Conservation (phyloP, 805 yeast genomes). For the Candida ovalis region DNA sequence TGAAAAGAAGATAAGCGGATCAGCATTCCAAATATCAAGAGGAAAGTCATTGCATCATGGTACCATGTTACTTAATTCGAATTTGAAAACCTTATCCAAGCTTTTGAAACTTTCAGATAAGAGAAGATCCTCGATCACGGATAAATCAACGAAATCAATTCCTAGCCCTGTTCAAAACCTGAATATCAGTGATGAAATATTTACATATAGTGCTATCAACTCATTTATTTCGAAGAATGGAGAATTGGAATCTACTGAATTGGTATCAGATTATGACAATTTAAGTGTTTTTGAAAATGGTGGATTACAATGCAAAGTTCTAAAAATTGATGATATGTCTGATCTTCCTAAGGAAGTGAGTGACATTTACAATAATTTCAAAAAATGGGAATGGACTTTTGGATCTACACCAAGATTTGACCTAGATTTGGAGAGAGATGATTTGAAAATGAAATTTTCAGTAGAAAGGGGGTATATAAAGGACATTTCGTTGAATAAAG, state of each 20-base stretch:
- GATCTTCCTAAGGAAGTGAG: constrained; percentile 37
- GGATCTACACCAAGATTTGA: constrained; percentile 75
- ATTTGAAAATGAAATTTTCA: constrained; percentile 29
- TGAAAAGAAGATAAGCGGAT: constrained; percentile 75
- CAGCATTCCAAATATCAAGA: constrained; percentile 81
- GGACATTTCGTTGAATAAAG: constrained; percentile 9
- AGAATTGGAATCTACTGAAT: constrained; percentile 4
- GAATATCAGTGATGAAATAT: constrained; percentile 39
- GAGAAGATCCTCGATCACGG: constrained; percentile 20
- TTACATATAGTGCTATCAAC: constrained; percentile 40
- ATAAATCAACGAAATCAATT: constrained; percentile 62
- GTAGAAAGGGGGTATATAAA: constrained; percentile 49
- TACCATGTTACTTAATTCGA: constrained; percentile 78
- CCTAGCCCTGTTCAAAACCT: constrained; percentile 75
- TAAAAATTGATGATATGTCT: constrained; percentile 21
- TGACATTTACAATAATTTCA: constrained; percentile 38
- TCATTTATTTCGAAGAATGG: constrained; percentile 35
- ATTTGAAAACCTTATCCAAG: constrained; percentile 55
- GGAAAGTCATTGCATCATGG: constrained; percentile 93
- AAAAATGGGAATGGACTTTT: constrained; percentile 69
- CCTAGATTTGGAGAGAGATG: constrained; percentile 39
- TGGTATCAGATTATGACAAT: constrained; percentile 14
- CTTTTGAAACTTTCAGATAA: constrained; percentile 39
- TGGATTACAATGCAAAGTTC: constrained; percentile 16
- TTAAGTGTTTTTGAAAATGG: constrained; percentile 4